These are phyloP conservation scores for Clarireedia sp. DNA, from an alignment of 2,329 filamentous ascomycete species.

Conservation along the genomic window DNA sequence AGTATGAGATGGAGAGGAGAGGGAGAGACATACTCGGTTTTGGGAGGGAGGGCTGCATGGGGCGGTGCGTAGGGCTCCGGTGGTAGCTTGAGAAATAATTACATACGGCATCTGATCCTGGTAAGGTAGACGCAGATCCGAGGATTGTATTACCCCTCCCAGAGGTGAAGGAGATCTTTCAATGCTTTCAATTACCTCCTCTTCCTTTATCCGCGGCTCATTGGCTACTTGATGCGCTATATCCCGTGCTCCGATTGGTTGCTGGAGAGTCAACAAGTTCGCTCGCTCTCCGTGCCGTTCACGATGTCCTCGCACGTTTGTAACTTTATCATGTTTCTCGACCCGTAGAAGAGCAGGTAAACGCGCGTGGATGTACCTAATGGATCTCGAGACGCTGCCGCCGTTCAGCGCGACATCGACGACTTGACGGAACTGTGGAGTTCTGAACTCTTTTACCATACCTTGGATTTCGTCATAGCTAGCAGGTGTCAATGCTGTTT, in stretches of 20 bases:
- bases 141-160: too few species aligned
- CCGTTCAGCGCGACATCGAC: neutral
- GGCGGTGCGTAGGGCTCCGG: neutral
- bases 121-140: neutral
- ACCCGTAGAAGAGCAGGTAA: neutral
- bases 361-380: constrained; percentile 2
- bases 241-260: neutral
- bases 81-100: neutral
- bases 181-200: neutral
- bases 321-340: neutral
- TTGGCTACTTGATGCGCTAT: too few species aligned
- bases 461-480: neutral
- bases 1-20: too few species aligned
- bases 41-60: neutral
- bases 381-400: neutral
- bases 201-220: neutral
- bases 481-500: neutral
- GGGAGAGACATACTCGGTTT: neutral
- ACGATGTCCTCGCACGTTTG: neutral
- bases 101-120: neutral
- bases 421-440: neutral
- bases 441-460: neutral
- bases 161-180: neutral
- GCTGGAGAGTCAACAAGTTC: too few species aligned
- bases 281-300: too few species aligned